Base-by-base conservation (phyloP, 1,284 basidiomycete species). In the Kalmanozyma brasiliensis region DNA sequence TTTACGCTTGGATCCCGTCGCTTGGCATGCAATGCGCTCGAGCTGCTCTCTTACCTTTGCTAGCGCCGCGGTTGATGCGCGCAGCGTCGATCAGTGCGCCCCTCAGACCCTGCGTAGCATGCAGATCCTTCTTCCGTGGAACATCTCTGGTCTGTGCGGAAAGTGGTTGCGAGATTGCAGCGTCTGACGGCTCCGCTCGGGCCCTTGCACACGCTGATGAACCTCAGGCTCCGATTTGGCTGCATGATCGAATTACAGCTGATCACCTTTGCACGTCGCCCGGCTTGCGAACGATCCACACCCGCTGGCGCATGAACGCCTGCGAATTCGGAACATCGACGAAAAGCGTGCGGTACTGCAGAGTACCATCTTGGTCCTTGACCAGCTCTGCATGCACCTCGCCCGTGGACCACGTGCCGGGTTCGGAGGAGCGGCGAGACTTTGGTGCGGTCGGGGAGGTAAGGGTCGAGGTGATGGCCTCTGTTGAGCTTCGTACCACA, bases 351-450 rank as follows among this genome's bases (percentile, higher is more conserved):
- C 61, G 55, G 48, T 76, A 79, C 60, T 79, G 77, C 35, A 72
- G 52, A 13, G 59, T 56, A 3, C 75, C 77, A 36, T 77, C 51
- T 24, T 66, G 68, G 41, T 79, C 77, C 62, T 76, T 75, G 43
- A 73, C 63, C 22, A 79, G 41, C 52, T 79, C 77, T 14, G 73
- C 63, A 26, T 76, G 68, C 24, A 76, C 77, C 30, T 79, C 77
- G 13, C 75, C 77, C 5, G 74, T 49, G 6, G 71, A 71, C 62
- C 70, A 79, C 0, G 77, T 79, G 1, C 77, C 77, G 2, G 70
- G 70, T 37, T 69, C 64, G 8, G 44, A 38, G 19, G 57, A 32
- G 9, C 63, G 38, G 22, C 55, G 49, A 7, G 55, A 37, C 6
- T 36, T 49, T 10, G 51, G 41, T 30, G 51, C 17, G 9, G 62